These are phyloP conservation scores for Syzygium aqueum DNA, from an alignment of 345 rosid species.

Conservation along the genomic window DNA sequence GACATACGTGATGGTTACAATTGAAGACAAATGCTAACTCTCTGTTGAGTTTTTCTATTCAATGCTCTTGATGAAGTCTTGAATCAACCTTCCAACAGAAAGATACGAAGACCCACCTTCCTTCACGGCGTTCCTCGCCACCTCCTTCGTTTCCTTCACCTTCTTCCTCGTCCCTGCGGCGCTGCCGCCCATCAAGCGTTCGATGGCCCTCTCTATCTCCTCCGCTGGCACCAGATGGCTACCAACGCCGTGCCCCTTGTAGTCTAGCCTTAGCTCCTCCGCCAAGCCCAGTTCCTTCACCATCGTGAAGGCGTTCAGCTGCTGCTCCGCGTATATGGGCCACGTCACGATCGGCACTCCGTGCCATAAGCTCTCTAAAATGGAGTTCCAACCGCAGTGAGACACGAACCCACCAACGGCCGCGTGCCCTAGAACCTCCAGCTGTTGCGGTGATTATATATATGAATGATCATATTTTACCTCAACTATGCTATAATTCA, in stretches of 20 bases:
- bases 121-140: constrained; percentile 10
- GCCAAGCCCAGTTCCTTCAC: constrained; percentile 32
- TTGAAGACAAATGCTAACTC: background rate
- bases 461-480: background rate
- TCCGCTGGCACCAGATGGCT: constrained; percentile 17
- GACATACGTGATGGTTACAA: background rate
- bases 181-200: constrained; percentile 16
- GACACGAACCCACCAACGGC: constrained; percentile 36
- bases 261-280: constrained; percentile 27
- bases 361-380: constrained; percentile 41
- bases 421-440: constrained; percentile 20
- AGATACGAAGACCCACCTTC: constrained; percentile 27
- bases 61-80: constrained; percentile 9
- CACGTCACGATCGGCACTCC: constrained; percentile 35
- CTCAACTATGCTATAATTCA: too few relatives aligned
- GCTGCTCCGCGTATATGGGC: constrained; percentile 49
- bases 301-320: constrained; percentile 38
- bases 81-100: constrained; percentile 9
- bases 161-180: constrained; percentile 6
- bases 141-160: constrained; percentile 16
- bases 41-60: background rate
- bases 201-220: constrained; percentile 23
- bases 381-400: constrained; percentile 49
- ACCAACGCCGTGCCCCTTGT: background rate
- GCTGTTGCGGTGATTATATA: constrained; percentile 9